phyloP scores from a whole-genome alignment of 352 stramenopile genomes.

The Saprolegnia parasitica region DNA sequence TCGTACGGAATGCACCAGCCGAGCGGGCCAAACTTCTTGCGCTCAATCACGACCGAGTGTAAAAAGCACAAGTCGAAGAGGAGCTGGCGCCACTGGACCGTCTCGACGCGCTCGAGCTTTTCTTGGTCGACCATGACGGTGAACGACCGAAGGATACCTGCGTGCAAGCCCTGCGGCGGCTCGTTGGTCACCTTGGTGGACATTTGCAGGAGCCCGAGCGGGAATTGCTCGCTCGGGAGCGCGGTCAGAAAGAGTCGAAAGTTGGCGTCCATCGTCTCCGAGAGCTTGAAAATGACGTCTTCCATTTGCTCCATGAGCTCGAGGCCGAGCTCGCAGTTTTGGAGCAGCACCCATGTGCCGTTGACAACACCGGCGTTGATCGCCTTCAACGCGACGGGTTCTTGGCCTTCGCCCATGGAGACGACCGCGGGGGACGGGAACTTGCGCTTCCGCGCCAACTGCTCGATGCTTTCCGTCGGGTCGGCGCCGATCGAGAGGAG shows the following conservation, averaged over 20 bases:
- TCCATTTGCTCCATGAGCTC: slow-evolving; percentile 99
- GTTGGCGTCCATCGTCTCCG: slow-evolving; percentile 92
- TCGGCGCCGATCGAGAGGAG: slow-evolving; percentile 96
- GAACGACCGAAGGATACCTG: slow-evolving; percentile 94
- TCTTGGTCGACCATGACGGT: slow-evolving; percentile 99
- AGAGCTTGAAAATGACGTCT: slow-evolving; percentile 94
- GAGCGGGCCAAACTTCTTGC: slow-evolving; percentile 97
- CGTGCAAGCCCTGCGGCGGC: slow-evolving; percentile 92
- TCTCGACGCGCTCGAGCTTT: slow-evolving; percentile 95
- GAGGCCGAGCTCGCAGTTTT: slow-evolving; percentile 98
- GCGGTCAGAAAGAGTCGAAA: slow-evolving; percentile 98
- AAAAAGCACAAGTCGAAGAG: slow-evolving; percentile 98
- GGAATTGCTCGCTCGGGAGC: slow-evolving; percentile 94
- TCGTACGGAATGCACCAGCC: slow-evolving; percentile 99
- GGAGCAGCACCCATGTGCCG: slow-evolving; percentile 96
- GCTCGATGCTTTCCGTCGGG: slow-evolving; percentile 97
- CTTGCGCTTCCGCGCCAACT: slow-evolving; percentile 96
- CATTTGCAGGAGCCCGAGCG: slow-evolving; percentile 97
- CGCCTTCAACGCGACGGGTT: slow-evolving; percentile 95
- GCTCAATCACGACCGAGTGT: slow-evolving; percentile 97
- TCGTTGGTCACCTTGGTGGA: slow-evolving; percentile 99
- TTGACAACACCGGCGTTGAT: slow-evolving; percentile 96
- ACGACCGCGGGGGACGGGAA: slow-evolving; percentile 93
- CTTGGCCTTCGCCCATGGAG: slow-evolving; percentile 97
- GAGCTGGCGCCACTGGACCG: slow-evolving; percentile 94